Evolutionary conservation across 2,329 filamentous ascomycete genomes (phyloP).

Genomic region (Pseudogymnoascus sp.): DNA sequence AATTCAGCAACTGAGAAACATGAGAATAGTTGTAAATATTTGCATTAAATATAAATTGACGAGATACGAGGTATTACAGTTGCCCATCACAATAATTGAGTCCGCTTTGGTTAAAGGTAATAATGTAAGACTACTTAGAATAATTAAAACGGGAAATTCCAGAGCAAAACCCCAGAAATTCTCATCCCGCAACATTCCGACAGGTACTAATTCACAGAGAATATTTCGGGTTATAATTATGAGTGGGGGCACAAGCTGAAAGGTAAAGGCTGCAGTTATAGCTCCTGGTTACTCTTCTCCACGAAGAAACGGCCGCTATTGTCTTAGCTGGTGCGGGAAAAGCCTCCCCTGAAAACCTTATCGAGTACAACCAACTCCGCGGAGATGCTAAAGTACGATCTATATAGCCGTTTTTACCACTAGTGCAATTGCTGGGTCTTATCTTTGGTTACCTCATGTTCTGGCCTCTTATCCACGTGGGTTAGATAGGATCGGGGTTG

Average conservation of each 20-base stretch:
- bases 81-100: not conserved
- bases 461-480: not conserved
- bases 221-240: not conserved
- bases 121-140: not conserved
- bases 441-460: not conserved
- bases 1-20: not conserved
- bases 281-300: not conserved
- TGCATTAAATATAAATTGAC: not conserved
- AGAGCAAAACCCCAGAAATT: not conserved
- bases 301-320: not conserved
- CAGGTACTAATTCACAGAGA: not conserved
- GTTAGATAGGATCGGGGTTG: constrained; percentile 5
- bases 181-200: not conserved
- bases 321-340: not conserved
- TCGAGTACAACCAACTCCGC: not conserved
- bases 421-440: not conserved
- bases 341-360: not conserved
- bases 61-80: not conserved
- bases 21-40: not conserved
- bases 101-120: not conserved
- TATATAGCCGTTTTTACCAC: not conserved
- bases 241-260: not conserved
- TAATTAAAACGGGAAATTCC: not conserved
- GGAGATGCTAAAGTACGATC: constrained; percentile 1
- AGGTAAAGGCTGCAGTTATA: not conserved